phyloP scores from a whole-genome alignment of 208 protist species.

The Wallacemonas sp. region DNA sequence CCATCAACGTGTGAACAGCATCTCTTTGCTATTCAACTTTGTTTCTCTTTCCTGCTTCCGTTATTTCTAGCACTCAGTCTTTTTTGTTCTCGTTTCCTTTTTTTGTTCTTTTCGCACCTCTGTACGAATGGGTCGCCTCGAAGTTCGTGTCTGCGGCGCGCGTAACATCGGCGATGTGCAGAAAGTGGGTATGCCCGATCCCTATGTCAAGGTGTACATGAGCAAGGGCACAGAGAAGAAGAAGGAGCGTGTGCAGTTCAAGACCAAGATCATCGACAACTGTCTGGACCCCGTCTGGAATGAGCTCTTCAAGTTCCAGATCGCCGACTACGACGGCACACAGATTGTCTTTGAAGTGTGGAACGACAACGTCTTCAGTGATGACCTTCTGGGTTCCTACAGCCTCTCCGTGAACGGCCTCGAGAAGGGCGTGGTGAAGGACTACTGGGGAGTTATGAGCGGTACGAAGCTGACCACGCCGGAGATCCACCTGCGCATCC shows the following conservation, averaged over 20 bases:
- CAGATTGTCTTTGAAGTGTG: constrained; percentile 67
- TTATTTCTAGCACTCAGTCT: too few species aligned
- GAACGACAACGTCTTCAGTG: constrained; percentile 66
- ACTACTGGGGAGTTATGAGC: constrained; percentile 53
- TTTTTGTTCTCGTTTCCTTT: too few species aligned
- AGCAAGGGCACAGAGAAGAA: constrained; percentile 31
- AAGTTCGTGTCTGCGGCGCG: constrained; percentile 61
- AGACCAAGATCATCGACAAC: constrained; percentile 42
- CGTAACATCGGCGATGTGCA: constrained; percentile 59
- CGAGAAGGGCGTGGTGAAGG: constrained; percentile 53
- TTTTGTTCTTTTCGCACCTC: background rate
- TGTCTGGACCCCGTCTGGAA: constrained; percentile 67
- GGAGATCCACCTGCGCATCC: constrained; percentile 62
- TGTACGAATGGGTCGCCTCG: constrained; percentile 71
- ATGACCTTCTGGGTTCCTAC: constrained; percentile 64
- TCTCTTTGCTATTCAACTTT: too few species aligned
- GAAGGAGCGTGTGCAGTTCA: constrained; percentile 50
- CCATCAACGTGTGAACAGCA: too few species aligned
- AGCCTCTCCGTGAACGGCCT: constrained; percentile 52
- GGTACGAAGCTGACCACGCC: constrained; percentile 45
- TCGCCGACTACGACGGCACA: constrained; percentile 46
- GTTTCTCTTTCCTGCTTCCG: too few species aligned
- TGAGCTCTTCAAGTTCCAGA: constrained; percentile 74
- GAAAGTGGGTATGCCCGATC: constrained; percentile 49
- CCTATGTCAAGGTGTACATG: constrained; percentile 62